Conservation (phyloP, 2,329 filamentous ascomycete species). For the Cladosporium velox region DNA sequence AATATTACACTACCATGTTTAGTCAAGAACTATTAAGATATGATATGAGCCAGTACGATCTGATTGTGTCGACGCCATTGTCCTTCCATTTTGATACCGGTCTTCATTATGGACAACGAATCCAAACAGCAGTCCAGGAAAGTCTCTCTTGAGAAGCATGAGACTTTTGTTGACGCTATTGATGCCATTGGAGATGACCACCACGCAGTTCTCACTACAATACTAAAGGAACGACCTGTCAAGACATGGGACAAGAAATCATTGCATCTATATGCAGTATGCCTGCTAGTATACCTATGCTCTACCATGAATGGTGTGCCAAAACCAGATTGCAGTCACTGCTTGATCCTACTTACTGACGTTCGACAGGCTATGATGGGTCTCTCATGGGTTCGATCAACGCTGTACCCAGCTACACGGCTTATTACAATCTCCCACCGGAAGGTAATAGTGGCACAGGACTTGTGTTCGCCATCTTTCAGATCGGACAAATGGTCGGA, state of each 20-base stretch:
- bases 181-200: background rate
- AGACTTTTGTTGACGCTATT: background rate
- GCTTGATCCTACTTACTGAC: constrained; percentile 27
- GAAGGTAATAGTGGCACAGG: constrained; percentile 48
- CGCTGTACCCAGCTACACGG: constrained; percentile 52
- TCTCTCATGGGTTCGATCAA: constrained; percentile 51
- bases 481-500: constrained; percentile 51
- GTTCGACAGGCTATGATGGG: constrained; percentile 27
- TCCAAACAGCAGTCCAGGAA: background rate
- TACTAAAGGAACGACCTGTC: background rate
- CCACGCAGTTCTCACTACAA: background rate
- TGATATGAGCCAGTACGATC: background rate
- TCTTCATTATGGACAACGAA: background rate
- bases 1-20: background rate
- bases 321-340: constrained; percentile 37
- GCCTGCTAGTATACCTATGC: constrained; percentile 36
- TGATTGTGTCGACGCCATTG: background rate
- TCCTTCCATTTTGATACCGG: background rate
- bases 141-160: background rate
- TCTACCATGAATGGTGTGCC: constrained; percentile 37
- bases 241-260: constrained; percentile 30
- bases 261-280: constrained; percentile 30
- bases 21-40: background rate
- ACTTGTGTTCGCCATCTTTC: constrained; percentile 44
- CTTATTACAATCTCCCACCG: constrained; percentile 49